A percentile compares a stretch with the other conserved stretches of the same genome.
Conservation (phyloP, 805 yeast genomes). For the Jamesozyma lodderae region DNA sequence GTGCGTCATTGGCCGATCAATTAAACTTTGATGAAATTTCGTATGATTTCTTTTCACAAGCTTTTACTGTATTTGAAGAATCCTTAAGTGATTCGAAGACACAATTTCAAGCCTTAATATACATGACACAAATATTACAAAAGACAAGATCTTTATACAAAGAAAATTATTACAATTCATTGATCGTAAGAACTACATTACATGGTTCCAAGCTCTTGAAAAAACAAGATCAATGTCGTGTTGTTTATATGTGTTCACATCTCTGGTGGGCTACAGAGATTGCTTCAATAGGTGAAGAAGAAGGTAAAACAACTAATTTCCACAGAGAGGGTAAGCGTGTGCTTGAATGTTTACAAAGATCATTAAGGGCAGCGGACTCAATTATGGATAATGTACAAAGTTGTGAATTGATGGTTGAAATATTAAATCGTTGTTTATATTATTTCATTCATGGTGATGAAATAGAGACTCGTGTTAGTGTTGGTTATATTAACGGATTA, state of each 20-base stretch:
- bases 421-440: slow-evolving; percentile 75
- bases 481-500: slow-evolving; percentile 73
- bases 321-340: slow-evolving; percentile 60
- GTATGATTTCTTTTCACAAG: slow-evolving; percentile 82
- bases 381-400: slow-evolving; percentile 63
- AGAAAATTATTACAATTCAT: slow-evolving; percentile 47
- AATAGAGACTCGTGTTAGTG: slow-evolving; percentile 39
- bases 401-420: slow-evolving; percentile 81
- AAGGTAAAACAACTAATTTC: slow-evolving; percentile 33
- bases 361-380: slow-evolving; percentile 87
- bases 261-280: slow-evolving; percentile 85
- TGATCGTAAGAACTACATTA: slow-evolving; percentile 77
- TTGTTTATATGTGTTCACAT: slow-evolving; percentile 77
- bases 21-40: slow-evolving; percentile 59
- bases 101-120: slow-evolving; percentile 44
- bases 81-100: slow-evolving; percentile 43
- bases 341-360: slow-evolving; percentile 81
- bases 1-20: slow-evolving; percentile 77
- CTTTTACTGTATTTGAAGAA: slow-evolving; percentile 77
- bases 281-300: slow-evolving; percentile 38
- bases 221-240: slow-evolving; percentile 91
- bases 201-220: slow-evolving; percentile 82
- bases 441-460: slow-evolving; percentile 47
- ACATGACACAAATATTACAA: slow-evolving; percentile 44
- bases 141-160: slow-evolving; percentile 41